Evolutionary conservation across 1,284 basidiomycete species (phyloP), one percentile per base, ranked within the genome.

Genomic region (Athelia psychrophila): DNA sequence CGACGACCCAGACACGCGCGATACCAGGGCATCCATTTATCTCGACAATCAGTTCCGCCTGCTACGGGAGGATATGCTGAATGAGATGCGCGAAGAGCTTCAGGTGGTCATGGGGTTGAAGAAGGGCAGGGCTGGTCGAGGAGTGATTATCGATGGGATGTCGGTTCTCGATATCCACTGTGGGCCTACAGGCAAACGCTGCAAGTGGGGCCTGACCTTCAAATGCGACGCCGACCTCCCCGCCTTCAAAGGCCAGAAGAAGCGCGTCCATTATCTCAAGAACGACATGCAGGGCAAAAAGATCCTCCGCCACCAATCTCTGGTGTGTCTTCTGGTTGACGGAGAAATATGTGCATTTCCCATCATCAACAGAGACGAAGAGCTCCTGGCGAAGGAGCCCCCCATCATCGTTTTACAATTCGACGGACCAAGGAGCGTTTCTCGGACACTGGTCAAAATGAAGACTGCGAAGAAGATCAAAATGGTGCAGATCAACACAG

Each of bases 21-120:
- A 66, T 1, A 62, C 58, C 12, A 73, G 79, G 8, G 56, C 72
- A 2, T 64, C 72, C 0, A 67, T 73, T 2, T 78, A 86, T 54
- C 67, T 86, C 4, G 84, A 86, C 56, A 84, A 84, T 51, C 82
- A 82, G 52, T 87, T 83, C 58, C 77, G 85, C 9, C 68, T 87
- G 10, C 63, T 85, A 9, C 68, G 85, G 2, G 85, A 86, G 58
- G 85, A 87, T 51, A 83, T 87, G 80, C 54, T 86, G 2, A 69
- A 77, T 55, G 83, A 87, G 58, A 72, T 87, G 60, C 72, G 74
- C 22, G 85, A 87, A 19, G 84, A 86, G 55, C 56, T 84, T 5
- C 70, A 75, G 45, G 69, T 76, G 15, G 71, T 68, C 1, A 54
- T 69, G 2, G 68, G 68, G 6, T 69, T 70, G 64, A 81, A 79